Base-by-base conservation (phyloP, 2,329 filamentous ascomycete genomes). In the Aspergillus transmontanensis region DNA sequence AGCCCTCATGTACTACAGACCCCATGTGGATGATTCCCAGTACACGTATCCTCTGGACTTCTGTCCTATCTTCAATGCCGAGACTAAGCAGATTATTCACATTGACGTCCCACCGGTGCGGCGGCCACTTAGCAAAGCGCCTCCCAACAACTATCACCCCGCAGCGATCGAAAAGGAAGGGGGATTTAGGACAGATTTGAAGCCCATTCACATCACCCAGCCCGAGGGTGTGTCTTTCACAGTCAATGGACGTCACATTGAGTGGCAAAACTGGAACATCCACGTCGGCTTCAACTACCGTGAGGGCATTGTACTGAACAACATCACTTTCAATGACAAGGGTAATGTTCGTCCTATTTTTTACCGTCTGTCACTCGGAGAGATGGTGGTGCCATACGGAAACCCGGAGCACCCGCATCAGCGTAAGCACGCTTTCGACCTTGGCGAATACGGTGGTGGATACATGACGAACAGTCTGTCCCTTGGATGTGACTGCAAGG, bases 281-380 rank as follows among this genome's bases (percentile, higher is more conserved):
- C 94, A 97, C 76, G 87, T 97, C 63, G 94, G 94, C 28, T 97
- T 97, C 86, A 97, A 96, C 83, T 95, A 97, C 81, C 87, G 92
- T 30, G 94, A 97, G 79, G 94, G 94, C 26, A 90, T 97, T 69
- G 91, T 97, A 2, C 83, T 97, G 7, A 95, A 91, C 78, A 93
- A 97, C 80, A 93, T 97, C 74, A 91, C 89, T 3, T 96, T 90
- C 80, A 94, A 93, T 70, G 94, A 97, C 79, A 91, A 92, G 77
- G 89, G 92, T 53, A 89, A 82, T 50, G 83, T 89, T 39, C 85
- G 94, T 36, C 90, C 92, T 1, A 84, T 96, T 41, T 96, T 97
- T 80, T 97, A 95, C 85, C 87, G 94, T 55, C 83, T 97, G 9
- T 97, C 93, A 0, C 84, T 97, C 0, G 91, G 91, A 0, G 94